These are phyloP conservation scores for Gastrodia elata DNA, from an alignment of 106 monocot genomes.

Conservation along the genomic window DNA sequence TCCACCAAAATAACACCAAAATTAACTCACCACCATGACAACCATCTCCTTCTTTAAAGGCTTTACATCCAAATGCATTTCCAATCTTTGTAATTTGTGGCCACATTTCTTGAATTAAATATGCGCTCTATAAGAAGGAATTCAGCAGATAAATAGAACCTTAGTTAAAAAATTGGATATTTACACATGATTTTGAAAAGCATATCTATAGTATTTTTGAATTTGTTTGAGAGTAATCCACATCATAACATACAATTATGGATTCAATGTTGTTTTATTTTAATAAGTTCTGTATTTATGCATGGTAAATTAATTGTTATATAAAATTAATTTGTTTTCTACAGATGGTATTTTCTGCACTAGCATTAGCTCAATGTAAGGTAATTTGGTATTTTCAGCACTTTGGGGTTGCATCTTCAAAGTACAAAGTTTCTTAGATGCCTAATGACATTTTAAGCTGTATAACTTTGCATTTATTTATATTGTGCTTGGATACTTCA, in stretches of 20 bases:
- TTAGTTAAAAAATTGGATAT: too few species aligned
- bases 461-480: not conserved
- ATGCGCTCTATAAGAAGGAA: too few species aligned
- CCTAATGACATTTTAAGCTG: conserved; percentile 73
- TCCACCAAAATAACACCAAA: too few species aligned
- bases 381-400: conserved; percentile 95
- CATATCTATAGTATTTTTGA: not conserved
- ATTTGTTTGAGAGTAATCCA: not conserved
- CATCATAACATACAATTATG: not conserved
- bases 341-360: conserved; percentile 99
- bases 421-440: conserved; percentile 43
- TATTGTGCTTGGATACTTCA: not conserved
- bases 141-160: too few species aligned
- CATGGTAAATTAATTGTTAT: not conserved
- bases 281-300: not conserved
- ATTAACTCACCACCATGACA: too few species aligned
- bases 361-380: conserved; percentile 90
- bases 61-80: too few species aligned
- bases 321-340: not conserved
- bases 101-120: too few species aligned
- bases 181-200: not conserved
- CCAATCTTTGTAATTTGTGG: too few species aligned
- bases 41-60: too few species aligned
- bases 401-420: conserved; percentile 64
- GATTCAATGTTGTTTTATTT: not conserved